Evolutionary conservation across 2,329 filamentous ascomycete species (phyloP).

Genomic region (Didymella keratinophila): DNA sequence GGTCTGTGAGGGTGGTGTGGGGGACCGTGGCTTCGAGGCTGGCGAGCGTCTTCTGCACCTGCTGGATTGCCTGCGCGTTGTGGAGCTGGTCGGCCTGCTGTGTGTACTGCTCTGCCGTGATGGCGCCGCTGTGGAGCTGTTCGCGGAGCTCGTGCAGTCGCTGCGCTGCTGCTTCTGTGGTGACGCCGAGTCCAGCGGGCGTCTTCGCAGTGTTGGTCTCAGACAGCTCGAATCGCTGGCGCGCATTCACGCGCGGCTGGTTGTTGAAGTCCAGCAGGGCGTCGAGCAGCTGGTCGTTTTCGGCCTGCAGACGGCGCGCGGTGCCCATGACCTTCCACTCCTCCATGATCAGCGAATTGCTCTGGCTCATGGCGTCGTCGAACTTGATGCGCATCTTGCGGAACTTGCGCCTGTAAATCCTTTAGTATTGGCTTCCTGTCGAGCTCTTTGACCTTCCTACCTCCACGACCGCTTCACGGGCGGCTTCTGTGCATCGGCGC

Average conservation of each 20-base stretch:
- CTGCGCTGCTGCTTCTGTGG: no score
- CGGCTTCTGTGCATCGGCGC: slow-evolving; percentile 37
- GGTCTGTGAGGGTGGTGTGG: slow-evolving; percentile 46
- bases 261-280: slow-evolving; percentile 90
- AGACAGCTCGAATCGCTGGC: slow-evolving; percentile 76
- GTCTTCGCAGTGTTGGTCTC: slow-evolving; percentile 23
- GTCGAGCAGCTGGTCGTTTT: slow-evolving; percentile 92
- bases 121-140: slow-evolving; percentile 8
- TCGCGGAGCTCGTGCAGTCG: no score
- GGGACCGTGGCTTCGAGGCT: slow-evolving; percentile 53
- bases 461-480: slow-evolving; percentile 51
- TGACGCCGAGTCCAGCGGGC: no score
- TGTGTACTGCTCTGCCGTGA: slow-evolving; percentile 44
- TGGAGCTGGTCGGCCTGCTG: slow-evolving; percentile 26
- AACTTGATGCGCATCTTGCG: slow-evolving; percentile 86
- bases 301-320: slow-evolving; percentile 82
- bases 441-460: slow-evolving; percentile 30
- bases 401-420: slow-evolving; percentile 77
- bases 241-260: slow-evolving; percentile 76
- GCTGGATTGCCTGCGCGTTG: slow-evolving; percentile 32
- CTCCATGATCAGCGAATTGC: slow-evolving; percentile 81
- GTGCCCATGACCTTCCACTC: slow-evolving; percentile 83
- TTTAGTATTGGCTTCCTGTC: no score
- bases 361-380: slow-evolving; percentile 78
- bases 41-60: slow-evolving; percentile 44